Conservation (phyloP, 2,329 filamentous ascomycete genomes). For the Coleophoma eucalyptorum region DNA sequence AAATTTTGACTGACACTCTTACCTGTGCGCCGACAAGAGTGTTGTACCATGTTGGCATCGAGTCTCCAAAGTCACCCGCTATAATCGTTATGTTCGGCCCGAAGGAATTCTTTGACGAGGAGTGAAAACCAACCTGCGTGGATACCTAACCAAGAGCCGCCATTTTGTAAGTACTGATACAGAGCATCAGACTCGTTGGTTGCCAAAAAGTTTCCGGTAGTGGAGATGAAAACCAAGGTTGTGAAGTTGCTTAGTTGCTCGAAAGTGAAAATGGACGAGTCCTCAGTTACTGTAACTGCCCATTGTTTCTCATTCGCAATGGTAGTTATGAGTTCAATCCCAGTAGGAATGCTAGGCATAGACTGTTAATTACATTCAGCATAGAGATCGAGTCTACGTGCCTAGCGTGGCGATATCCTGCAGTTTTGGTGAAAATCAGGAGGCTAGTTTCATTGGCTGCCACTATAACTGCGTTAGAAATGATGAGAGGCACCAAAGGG, state of each 20-base stretch:
- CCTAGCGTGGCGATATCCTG: background rate
- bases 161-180: background rate
- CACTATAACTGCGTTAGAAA: background rate
- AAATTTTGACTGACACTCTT: background rate
- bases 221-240: background rate
- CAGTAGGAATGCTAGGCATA: background rate
- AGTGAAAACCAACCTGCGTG: background rate
- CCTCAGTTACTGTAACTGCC: background rate
- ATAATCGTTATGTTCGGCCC: background rate
- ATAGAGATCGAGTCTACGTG: background rate
- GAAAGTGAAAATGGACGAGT: background rate
- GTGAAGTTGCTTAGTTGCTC: background rate
- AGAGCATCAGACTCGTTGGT: background rate
- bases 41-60: background rate
- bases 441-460: background rate
- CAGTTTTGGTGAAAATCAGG: background rate
- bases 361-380: background rate
- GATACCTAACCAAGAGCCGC: background rate
- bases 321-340: background rate
- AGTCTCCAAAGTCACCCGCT: background rate
- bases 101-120: background rate
- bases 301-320: background rate
- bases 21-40: background rate
- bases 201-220: background rate
- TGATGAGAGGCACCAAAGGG: background rate